Conservation (phyloP, 1,139 yeast genomes). For the Sugiyamaella japonica region DNA sequence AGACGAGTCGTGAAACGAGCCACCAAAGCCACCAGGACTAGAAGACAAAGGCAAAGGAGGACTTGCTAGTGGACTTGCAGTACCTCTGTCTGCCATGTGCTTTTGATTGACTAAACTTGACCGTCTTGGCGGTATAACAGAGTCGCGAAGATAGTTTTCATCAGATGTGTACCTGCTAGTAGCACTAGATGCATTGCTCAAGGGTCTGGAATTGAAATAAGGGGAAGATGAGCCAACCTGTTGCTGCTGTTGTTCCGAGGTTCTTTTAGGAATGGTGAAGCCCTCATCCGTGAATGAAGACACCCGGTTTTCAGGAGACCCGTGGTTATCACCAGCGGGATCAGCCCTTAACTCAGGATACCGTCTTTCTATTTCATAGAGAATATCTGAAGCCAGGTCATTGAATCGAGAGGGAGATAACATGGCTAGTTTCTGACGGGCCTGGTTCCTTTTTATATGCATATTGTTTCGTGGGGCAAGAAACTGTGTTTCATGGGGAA, state of each 20-base stretch:
- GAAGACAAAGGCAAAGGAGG: conserved; percentile 4
- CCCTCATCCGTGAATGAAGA: background rate
- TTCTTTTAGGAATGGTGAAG: background rate
- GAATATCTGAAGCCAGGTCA: conserved; percentile 87
- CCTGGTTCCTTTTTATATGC: conserved; percentile 94
- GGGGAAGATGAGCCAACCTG: background rate
- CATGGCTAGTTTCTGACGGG: conserved; percentile 86
- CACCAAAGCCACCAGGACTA: background rate
- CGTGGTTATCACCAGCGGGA: background rate
- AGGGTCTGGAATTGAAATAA: background rate
- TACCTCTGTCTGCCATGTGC: background rate
- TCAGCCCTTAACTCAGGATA: conserved; percentile 23
- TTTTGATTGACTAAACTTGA: conserved; percentile 8
- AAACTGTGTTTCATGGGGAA: conserved; percentile 27
- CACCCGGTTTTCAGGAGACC: background rate
- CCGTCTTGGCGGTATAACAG: conserved; percentile 20
- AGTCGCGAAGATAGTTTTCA: conserved; percentile 20
- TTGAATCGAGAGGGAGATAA: conserved; percentile 80
- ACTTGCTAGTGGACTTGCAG: background rate
- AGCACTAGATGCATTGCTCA: conserved; percentile 15
- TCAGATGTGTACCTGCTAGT: conserved; percentile 20
- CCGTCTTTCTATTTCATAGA: conserved; percentile 83
- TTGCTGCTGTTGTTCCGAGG: background rate
- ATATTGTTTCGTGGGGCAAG: conserved; percentile 44
- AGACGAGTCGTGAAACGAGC: background rate